Base-by-base conservation (phyloP, 805 yeast genomes). In the Wickerhamiella brachini region DNA sequence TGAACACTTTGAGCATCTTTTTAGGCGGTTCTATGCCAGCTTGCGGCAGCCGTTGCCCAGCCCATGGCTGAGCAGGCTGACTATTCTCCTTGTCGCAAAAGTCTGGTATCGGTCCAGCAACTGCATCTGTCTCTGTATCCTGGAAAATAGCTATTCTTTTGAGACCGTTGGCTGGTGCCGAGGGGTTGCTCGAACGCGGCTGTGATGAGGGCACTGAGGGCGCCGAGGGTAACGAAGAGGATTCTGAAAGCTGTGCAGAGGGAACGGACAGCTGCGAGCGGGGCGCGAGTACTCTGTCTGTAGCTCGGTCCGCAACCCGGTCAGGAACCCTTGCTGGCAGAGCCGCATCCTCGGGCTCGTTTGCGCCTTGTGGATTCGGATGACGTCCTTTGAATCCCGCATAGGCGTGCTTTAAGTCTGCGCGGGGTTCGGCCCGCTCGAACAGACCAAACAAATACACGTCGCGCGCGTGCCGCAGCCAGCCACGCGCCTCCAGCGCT, bases 381-480 rank as follows among this genome's bases (percentile, higher is more conserved):
- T 17, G 54, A 51, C 85, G 60, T 24, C 61, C 59, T 22, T 62
- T 56, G 59, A 81, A 82, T 26, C 72, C 72, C 5, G 67, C 62
- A 56, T 68, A 78, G 18, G 72, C 63, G 45, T 67, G 64, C 26
- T 60, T 52, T 24, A 82, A 62, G 49, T 84, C 64, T 18, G 56
- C 64, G 1, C 72, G 47, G 0, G 97, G 97, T 57, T 86, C 71
- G 1, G 96, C 95, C 15, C 70, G 65, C 2, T 66, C 62, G 37
- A 71, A 70, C 1, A 88, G 58, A 0, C 94, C 95, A 51, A 72
- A 65, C 48, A 70, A 69, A 57, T 73, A 81, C 0, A 85, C 77
- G 49, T 75, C 76, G 2, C 69, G 68, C 0, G 95, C 94, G 51
- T 79, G 82, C 2, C 59, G 57, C 22, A 53, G 44, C 51, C 76